Base-by-base conservation (phyloP, 2,329 filamentous ascomycete species). In the Penicillium griseofulvum region DNA sequence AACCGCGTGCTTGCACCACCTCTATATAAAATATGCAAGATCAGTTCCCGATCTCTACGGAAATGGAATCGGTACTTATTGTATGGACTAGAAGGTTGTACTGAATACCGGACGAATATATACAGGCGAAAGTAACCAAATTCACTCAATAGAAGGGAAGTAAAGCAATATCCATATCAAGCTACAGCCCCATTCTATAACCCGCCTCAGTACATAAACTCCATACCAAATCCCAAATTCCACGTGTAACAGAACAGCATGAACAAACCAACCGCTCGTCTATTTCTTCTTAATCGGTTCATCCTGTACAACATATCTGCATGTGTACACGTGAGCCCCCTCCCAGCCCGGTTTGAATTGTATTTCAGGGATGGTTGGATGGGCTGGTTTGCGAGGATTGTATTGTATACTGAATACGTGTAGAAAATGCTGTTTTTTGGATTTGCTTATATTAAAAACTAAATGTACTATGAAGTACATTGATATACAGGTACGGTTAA, bases 21-120 rank as follows among this genome's bases (percentile, higher is more conserved):
- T 53, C 24, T 19, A n/a, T 52, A 26, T n/a, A 9, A 19, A 34
- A 28, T 17, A 53, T 49, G 51, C 44, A 16, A 49, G 37, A 53
- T 53, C 29, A 38, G 44, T 53, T 53, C 36, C 36, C 37, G 29
- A 53, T 53, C 44, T 31, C 12, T 17, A 12, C 12, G 9, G 16
- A 33, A 34, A 52, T 37, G 16, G 14, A 39, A 39, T 19, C 28
- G 36, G 50, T 33, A 34, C 36, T 19, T 34, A 16, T 19, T 16
- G 17, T 17, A 34, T 31, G 22, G 9, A 42, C 9, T 12, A 38
- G 28, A 24, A 24, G n/a, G 14, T 38, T 10, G 26, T 26, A 42
- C 34, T 37, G 44, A 37, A 17, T 34, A 42, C 22, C 45, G 42
- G 4, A 22, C 6, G 17, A 16, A 38, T 17, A 10, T 26, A 26